phyloP scores from a whole-genome alignment of 2,329 filamentous ascomycete species.

The Fusarium buxicola region DNA sequence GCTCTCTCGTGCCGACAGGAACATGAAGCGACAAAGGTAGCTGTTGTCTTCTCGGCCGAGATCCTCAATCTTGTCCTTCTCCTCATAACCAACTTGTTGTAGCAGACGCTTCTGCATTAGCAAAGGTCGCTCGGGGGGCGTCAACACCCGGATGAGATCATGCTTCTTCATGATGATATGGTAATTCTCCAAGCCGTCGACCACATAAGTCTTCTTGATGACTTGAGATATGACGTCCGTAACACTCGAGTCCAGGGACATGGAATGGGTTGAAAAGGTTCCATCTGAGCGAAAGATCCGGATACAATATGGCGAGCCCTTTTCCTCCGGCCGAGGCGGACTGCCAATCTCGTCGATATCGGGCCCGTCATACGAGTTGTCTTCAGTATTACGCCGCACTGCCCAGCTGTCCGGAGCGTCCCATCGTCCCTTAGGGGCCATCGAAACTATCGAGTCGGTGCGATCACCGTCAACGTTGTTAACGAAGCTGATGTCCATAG shows the following conservation, averaged over 20 bases:
- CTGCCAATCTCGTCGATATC: constrained; percentile 77
- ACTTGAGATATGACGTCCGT: constrained; percentile 89
- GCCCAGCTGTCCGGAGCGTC: constrained; percentile 98
- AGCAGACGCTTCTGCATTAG: constrained; percentile 92
- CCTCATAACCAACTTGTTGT: constrained; percentile 91
- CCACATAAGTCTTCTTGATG: constrained; percentile 92
- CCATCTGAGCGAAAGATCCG: constrained; percentile 94
- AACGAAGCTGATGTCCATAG: constrained; percentile 70
- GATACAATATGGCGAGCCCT: constrained; percentile 85
- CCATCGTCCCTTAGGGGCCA: constrained; percentile 73
- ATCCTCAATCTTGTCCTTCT: constrained; percentile 88
- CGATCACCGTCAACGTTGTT: constrained; percentile 59
- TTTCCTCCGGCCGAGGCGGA: constrained; percentile 78
- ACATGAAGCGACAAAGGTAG: constrained; percentile 95
- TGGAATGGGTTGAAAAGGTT: constrained; percentile 92
- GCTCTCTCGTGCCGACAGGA: constrained; percentile 88
- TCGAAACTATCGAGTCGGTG: constrained; percentile 49
- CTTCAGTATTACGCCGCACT: constrained; percentile 79
- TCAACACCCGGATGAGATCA: constrained; percentile 85
- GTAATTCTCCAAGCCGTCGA: constrained; percentile 92
- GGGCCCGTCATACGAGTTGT: constrained; percentile 65
- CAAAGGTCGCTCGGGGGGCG: constrained; percentile 82
- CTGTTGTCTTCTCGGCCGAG: constrained; percentile 97
- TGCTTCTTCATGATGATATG: constrained; percentile 96
- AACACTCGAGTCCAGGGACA: constrained; percentile 85